A percentile compares a stretch with the other conserved stretches of the same genome.
Evolutionary conservation across 805 yeast genomes (phyloP).

Genomic region (Sugiyamaella floridensis): DNA sequence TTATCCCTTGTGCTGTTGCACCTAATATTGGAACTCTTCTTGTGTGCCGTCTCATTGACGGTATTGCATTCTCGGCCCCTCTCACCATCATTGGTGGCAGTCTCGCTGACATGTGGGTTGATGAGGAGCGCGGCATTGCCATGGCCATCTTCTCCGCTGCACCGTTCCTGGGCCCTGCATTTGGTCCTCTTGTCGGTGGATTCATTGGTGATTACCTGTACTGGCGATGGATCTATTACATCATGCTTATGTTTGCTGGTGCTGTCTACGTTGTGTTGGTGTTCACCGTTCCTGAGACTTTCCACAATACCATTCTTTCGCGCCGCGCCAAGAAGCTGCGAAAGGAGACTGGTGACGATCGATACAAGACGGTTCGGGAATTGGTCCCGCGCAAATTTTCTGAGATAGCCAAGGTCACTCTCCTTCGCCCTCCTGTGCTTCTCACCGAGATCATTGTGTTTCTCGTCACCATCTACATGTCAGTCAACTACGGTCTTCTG

Average conservation of each 20-base stretch:
- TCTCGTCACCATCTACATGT: slow-evolving; percentile 45
- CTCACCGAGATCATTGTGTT: slow-evolving; percentile 38
- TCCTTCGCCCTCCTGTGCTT: slow-evolving; percentile 67
- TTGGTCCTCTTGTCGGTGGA: slow-evolving; percentile 61
- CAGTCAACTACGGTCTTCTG: slow-evolving; percentile 40
- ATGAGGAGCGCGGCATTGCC: slow-evolving; percentile 57
- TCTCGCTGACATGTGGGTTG: slow-evolving; percentile 61
- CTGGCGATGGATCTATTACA: slow-evolving; percentile 70
- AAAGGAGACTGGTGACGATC: slow-evolving; percentile 44
- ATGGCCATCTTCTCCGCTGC: slow-evolving; percentile 59
- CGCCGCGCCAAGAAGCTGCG: slow-evolving; percentile 47
- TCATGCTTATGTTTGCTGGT: slow-evolving; percentile 57
- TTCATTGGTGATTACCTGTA: slow-evolving; percentile 52
- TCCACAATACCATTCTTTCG: slow-evolving; percentile 46
- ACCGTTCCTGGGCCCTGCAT: slow-evolving; percentile 50
- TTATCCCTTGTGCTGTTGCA: slow-evolving; percentile 50
- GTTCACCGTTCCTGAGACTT: slow-evolving; percentile 55
- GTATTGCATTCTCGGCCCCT: slow-evolving; percentile 69
- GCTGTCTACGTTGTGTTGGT: slow-evolving; percentile 44
- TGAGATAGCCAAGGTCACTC: slow-evolving; percentile 61
- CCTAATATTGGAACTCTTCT: slow-evolving; percentile 56
- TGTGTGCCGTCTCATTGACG: slow-evolving; percentile 60
- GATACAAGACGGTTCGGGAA: slow-evolving; percentile 53
- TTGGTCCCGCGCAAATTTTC: slow-evolving; percentile 60
- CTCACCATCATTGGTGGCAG: slow-evolving; percentile 74